A percentile compares a stretch with the other conserved stretches of the same genome.
Conservation (phyloP, 345 rosid genomes). For the Aethionema arabicum region DNA sequence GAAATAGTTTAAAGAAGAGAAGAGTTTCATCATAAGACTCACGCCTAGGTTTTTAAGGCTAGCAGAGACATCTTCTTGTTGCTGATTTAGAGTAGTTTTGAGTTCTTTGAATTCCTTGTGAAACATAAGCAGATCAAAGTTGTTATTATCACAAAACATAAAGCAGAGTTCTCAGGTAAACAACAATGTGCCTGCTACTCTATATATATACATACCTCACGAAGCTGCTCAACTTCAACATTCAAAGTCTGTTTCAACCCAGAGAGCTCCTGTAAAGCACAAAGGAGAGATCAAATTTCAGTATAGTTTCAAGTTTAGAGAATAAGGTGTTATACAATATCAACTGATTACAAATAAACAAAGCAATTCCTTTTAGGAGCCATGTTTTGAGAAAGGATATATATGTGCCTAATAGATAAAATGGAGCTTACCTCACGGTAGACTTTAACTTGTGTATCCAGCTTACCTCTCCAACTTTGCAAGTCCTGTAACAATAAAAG, state of each 20-base stretch:
- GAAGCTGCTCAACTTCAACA: constrained; percentile 79
- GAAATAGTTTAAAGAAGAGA: not conserved
- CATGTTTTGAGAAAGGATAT: not conserved
- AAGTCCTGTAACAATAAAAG: constrained; percentile 58
- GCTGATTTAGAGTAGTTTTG: constrained; percentile 72
- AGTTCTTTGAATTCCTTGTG: constrained; percentile 67
- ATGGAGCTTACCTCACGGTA: constrained; percentile 64
- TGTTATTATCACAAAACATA: not conserved
- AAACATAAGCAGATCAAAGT: not conserved
- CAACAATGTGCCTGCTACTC: not conserved
- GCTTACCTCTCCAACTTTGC: constrained; percentile 90
- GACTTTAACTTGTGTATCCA: constrained; percentile 85
- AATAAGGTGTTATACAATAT: too few relatives aligned
- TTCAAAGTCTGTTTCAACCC: constrained; percentile 68
- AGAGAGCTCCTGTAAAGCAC: constrained; percentile 62
- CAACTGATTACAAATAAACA: not conserved
- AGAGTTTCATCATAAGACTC: constrained; percentile 18
- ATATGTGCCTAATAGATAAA: not conserved
- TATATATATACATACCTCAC: constrained; percentile 28
- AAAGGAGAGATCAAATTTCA: not conserved
- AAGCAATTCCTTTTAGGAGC: not conserved
- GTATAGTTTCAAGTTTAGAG: not conserved
- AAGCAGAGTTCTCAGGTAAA: not conserved
- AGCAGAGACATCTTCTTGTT: constrained; percentile 70
- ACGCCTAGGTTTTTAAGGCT: constrained; percentile 74